Percentiles rank a stretch among this genome's conserved stretches.
These are phyloP conservation scores for Veloporphyrellus conicus DNA, from an alignment of 1,284 basidiomycete species.

Conservation along the genomic window DNA sequence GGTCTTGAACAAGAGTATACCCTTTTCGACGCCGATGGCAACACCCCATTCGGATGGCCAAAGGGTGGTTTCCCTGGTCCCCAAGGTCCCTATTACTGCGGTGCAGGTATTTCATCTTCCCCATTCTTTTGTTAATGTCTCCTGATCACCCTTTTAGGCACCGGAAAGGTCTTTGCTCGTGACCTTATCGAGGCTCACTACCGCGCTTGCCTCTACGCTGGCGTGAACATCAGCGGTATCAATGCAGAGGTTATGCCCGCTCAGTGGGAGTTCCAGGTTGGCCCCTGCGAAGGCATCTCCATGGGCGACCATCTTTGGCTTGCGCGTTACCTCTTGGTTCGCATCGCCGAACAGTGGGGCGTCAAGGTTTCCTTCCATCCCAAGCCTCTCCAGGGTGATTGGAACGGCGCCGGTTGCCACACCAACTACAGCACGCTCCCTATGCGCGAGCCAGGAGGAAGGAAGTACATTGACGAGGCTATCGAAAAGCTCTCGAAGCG, in stretches of 20 bases:
- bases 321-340: constrained; percentile 88
- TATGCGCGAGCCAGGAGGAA: constrained; percentile 92
- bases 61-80: constrained; percentile 99
- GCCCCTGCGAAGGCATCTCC: constrained; percentile 94
- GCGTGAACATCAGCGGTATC: constrained; percentile 98
- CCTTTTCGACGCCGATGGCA: constrained; percentile 89
- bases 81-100: constrained; percentile 99
- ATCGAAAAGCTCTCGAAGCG: constrained; percentile 86
- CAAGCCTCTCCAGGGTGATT: constrained; percentile 96
- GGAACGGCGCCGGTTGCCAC: constrained; percentile 99
- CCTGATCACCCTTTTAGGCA: constrained; percentile 46
- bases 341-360: constrained; percentile 97
- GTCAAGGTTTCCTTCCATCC: constrained; percentile 99
- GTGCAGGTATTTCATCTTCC: constrained; percentile 70
- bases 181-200: constrained; percentile 99
- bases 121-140: constrained; percentile 9
- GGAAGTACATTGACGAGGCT: constrained; percentile 89
- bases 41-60: constrained; percentile 92
- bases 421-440: constrained; percentile 90
- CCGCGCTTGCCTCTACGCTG: constrained; percentile 93
- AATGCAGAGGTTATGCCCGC: constrained; percentile 99
- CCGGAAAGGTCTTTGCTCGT: constrained; percentile 97
- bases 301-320: constrained; percentile 99
- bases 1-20: constrained; percentile 99
- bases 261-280: constrained; percentile 99